Percentiles rank a stretch among this genome's conserved stretches.
These are phyloP conservation scores for Colletotrichum higginsianum DNA, from an alignment of 2,329 filamentous ascomycete genomes.

Conservation along the genomic window DNA sequence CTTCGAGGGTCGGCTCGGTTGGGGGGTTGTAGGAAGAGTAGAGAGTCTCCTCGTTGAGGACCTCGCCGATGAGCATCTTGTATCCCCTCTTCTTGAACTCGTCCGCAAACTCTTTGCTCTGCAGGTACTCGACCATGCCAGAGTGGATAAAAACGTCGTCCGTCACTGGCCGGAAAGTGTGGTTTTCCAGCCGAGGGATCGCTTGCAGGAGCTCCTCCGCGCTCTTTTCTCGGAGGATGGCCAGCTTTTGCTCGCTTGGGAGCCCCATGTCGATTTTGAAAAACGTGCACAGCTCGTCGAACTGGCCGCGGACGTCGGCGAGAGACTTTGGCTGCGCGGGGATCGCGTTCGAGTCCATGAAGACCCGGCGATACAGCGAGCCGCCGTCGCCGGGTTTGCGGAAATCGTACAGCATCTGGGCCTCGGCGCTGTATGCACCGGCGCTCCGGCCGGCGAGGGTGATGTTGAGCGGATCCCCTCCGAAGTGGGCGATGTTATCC, in stretches of 20 bases:
- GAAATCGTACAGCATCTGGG: constrained; percentile 57
- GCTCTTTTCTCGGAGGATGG: constrained; percentile 50
- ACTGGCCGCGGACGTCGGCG: constrained; percentile 55
- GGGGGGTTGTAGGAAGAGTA: constrained; percentile 59
- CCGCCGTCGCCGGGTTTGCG: constrained; percentile 42
- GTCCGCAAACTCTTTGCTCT: constrained; percentile 53
- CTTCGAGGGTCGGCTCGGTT: constrained; percentile 50
- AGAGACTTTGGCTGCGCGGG: constrained; percentile 59
- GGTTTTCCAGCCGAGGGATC: constrained; percentile 57
- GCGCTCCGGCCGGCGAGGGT: constrained; percentile 61
- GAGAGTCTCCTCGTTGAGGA: constrained; percentile 60
- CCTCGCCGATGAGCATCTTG: constrained; percentile 59
- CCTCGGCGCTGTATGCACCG: constrained; percentile 59
- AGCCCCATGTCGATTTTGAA: constrained; percentile 48
- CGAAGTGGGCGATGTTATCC: constrained; percentile 62
- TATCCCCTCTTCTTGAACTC: constrained; percentile 54
- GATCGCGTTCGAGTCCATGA: constrained; percentile 63
- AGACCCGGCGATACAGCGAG: constrained; percentile 53
- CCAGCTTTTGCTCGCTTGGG: constrained; percentile 50
- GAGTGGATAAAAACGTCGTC: constrained; percentile 57
- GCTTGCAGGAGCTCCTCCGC: constrained; percentile 51
- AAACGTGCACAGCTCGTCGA: constrained; percentile 57
- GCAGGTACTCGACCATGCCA: constrained; percentile 56
- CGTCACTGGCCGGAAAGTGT: constrained; percentile 62
- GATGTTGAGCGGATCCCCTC: constrained; percentile 59